These are phyloP conservation scores for Kodamaea ohmeri DNA, from an alignment of 1,139 yeast genomes.

Conservation along the genomic window DNA sequence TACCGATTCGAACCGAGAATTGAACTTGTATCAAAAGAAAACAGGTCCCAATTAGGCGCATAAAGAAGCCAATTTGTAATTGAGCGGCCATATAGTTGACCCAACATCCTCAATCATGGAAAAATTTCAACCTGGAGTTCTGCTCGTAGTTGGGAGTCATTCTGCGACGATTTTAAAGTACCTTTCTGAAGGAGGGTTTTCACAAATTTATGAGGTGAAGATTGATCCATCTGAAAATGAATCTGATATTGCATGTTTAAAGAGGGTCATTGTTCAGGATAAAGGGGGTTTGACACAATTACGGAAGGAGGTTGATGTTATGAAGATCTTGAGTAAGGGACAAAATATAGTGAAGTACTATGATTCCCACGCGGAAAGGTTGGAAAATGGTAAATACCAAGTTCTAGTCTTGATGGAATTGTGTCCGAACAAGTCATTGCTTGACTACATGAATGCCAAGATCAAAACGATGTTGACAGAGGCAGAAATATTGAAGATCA, in stretches of 20 bases:
- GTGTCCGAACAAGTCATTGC: slow-evolving; percentile 67
- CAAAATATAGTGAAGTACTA: slow-evolving; percentile 63
- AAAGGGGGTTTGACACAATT: slow-evolving; percentile 62
- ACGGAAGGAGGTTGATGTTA: slow-evolving; percentile 76
- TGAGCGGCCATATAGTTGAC: not conserved
- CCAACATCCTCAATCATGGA: slow-evolving; percentile 7
- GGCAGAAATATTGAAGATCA: slow-evolving; percentile 59
- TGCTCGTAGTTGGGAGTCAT: slow-evolving; percentile 45
- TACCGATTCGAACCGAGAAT: not conserved
- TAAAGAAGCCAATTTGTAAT: not conserved
- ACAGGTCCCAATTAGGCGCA: not conserved
- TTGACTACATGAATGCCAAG: slow-evolving; percentile 73
- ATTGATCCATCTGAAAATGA: slow-evolving; percentile 42
- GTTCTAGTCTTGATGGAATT: slow-evolving; percentile 76
- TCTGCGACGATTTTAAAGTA: slow-evolving; percentile 35
- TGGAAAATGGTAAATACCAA: slow-evolving; percentile 57
- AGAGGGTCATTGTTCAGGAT: slow-evolving; percentile 71
- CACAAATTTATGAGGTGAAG: slow-evolving; percentile 57
- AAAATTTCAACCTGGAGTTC: slow-evolving; percentile 28
- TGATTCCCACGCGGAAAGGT: slow-evolving; percentile 75
- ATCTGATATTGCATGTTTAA: slow-evolving; percentile 57
- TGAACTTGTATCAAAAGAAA: not conserved
- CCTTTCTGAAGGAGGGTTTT: slow-evolving; percentile 50
- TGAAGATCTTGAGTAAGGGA: slow-evolving; percentile 62
- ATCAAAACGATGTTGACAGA: slow-evolving; percentile 63